phyloP scores from a whole-genome alignment of 345 rosid genomes.

The Populus pruinosa region DNA sequence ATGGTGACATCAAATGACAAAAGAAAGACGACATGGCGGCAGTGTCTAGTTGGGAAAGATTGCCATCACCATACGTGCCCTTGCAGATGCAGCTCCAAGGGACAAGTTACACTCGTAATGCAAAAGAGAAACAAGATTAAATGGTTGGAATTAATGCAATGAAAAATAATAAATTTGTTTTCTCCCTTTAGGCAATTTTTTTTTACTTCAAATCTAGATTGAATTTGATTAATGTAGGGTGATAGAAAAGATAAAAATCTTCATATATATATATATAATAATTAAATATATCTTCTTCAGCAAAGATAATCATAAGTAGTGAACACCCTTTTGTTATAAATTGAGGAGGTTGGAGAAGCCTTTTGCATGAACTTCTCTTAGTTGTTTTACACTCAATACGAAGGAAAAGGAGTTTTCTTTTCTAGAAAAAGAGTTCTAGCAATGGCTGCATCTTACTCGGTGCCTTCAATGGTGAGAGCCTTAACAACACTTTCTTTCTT shows the following conservation, averaged over 20 bases:
- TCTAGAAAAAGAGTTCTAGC: conserved; percentile 34
- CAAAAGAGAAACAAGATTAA: background rate
- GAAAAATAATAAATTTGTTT: conserved; percentile 7
- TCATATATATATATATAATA: too few species aligned
- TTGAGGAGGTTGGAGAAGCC: conserved; percentile 20
- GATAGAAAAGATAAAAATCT: too few species aligned
- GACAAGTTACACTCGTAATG: conserved; percentile 27
- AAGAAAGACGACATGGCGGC: conserved; percentile 19
- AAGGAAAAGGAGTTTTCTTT: background rate
- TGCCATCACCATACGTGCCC: conserved; percentile 38
- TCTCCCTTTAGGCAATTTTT: background rate
- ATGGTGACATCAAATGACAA: too few species aligned
- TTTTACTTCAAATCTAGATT: too few species aligned
- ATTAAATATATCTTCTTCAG: background rate
- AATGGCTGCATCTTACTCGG: conserved; percentile 91
- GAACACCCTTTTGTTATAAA: conserved; percentile 33
- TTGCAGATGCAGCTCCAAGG: conserved; percentile 21
- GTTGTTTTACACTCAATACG: background rate
- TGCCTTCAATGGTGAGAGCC: conserved; percentile 77
- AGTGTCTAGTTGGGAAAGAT: conserved; percentile 1
- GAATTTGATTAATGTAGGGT: too few species aligned
- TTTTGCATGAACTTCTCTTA: conserved; percentile 35
- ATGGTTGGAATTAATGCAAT: background rate
- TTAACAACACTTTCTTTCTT: background rate
- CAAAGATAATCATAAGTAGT: background rate